Conservation (phyloP, 2,329 filamentous ascomycete species). For the Talaromyces sp. region DNA sequence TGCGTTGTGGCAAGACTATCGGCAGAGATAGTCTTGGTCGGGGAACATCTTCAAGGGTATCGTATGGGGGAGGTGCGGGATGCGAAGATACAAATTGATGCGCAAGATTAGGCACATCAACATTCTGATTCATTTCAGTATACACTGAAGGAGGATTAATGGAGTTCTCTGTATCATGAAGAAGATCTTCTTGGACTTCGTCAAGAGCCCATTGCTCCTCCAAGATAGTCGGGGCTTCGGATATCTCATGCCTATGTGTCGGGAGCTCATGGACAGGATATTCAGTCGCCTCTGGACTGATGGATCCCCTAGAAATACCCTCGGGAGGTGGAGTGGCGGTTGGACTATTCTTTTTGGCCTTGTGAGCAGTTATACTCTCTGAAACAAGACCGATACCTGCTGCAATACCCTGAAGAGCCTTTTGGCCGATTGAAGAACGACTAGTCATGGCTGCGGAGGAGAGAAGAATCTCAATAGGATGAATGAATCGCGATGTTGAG, state of each 20-base stretch:
- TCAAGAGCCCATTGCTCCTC: slow-evolving; percentile 30
- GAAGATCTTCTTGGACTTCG: slow-evolving; percentile 27
- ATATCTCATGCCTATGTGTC: background rate
- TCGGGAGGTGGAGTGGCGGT: background rate
- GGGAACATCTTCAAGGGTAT: background rate
- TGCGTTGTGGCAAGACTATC: slow-evolving; percentile 45
- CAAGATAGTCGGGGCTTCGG: background rate
- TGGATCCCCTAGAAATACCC: background rate
- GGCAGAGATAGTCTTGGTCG: slow-evolving; percentile 31
- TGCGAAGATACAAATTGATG: slow-evolving; percentile 17
- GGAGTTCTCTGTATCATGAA: background rate
- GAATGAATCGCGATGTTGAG: too few relatives aligned
- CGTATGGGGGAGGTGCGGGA: slow-evolving; percentile 14
- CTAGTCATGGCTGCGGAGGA: background rate
- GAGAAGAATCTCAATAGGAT: too few relatives aligned
- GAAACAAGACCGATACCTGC: slow-evolving; percentile 32
- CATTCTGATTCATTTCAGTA: background rate
- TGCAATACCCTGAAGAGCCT: slow-evolving; percentile 24
- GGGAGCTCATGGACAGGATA: background rate
- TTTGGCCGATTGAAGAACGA: background rate
- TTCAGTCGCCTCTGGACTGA: background rate
- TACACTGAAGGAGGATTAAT: background rate
- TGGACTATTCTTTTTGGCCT: slow-evolving; percentile 16
- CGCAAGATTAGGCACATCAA: slow-evolving; percentile 13
- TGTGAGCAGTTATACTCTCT: slow-evolving; percentile 24